phyloP scores from a whole-genome alignment of 1,284 basidiomycete species.

The Hymenochaete sp. region DNA sequence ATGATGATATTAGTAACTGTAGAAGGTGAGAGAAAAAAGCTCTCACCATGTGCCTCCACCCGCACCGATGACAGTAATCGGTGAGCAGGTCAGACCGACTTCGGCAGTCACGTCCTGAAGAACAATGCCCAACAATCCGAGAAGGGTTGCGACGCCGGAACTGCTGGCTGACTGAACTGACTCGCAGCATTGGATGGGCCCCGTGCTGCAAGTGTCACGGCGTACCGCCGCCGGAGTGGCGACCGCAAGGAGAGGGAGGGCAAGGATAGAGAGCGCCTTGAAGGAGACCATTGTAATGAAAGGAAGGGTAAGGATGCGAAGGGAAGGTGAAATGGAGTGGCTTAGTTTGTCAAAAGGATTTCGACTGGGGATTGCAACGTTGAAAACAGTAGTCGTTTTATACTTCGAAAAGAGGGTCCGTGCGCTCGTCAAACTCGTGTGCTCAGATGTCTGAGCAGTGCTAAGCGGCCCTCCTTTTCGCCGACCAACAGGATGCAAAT shows the following conservation, averaged over 20 bases:
- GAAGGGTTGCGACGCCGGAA: neutral
- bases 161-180: neutral
- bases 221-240: constrained; percentile 10
- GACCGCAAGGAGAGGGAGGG: constrained; percentile 14
- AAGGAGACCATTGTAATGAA: neutral
- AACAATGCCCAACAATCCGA: constrained; percentile 11
- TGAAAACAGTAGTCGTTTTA: too few species aligned
- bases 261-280: constrained; percentile 2
- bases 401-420: too few species aligned
- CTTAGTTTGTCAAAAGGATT: too few species aligned
- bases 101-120: constrained; percentile 6
- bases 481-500: too few species aligned
- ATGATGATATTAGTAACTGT: constrained; percentile 16
- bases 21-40: too few species aligned
- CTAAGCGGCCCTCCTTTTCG: too few species aligned
- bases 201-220: constrained; percentile 6
- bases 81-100: constrained; percentile 13
- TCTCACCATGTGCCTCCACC: neutral
- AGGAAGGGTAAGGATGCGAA: neutral
- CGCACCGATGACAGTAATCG: constrained; percentile 9
- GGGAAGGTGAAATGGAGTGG: too few species aligned
- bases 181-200: constrained; percentile 14
- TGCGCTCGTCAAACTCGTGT: too few species aligned
- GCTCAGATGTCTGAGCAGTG: too few species aligned
- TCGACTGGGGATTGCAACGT: too few species aligned